Evolutionary conservation across 352 stramenopile genomes (phyloP), one percentile per base, ranked within the genome.

Genomic region (Phytopythium chamaehyphon): DNA sequence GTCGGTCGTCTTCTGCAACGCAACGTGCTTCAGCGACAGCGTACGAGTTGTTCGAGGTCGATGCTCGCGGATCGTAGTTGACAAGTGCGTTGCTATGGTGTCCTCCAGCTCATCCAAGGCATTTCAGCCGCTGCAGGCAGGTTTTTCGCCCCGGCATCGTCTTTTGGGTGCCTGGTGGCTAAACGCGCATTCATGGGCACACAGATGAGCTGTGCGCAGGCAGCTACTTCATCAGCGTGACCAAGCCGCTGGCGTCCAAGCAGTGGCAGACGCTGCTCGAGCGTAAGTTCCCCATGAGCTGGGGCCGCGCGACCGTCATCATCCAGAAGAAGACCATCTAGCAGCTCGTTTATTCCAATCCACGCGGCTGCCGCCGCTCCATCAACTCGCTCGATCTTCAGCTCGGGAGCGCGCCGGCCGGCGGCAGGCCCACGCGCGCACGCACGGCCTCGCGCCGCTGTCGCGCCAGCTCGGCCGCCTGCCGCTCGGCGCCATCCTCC

Each of bases 11-110:
- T 76, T 87, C 46, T 87, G 76, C 59, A 87, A 87, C 51, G 69
- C 73, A 48, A 87, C 76, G 39, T 87, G 76, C 54, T 87, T 87
- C 43, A 85, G 73, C 39, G 76, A 85, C 64, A 83, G 71, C 24
- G 76, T 83, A 53, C 38, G 69, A 61, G 33, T 21, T 2, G 40
- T 36, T 11, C 51, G 10, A 21, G 6, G 9, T 3, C 21, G 22
- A 15, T 40, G 2, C 21, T 16, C 38, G 23, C 3, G 47, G 5
- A 19, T 7, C 9, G 14, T 33, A 2, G 28, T 16, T 38, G 36
- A n/a, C 15, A n/a, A 12, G n/a, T n/a, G n/a, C n/a, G n/a, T n/a
- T n/a, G n/a, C 26, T 33, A 9, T 21, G 19, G 7, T 46, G 11
- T 1, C 11, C 23, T 36, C 24, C 42, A 72, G 64, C 60, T 72